phyloP scores from a whole-genome alignment of 306 rosid genomes.

The Psophocarpus tetragonolobus region DNA sequence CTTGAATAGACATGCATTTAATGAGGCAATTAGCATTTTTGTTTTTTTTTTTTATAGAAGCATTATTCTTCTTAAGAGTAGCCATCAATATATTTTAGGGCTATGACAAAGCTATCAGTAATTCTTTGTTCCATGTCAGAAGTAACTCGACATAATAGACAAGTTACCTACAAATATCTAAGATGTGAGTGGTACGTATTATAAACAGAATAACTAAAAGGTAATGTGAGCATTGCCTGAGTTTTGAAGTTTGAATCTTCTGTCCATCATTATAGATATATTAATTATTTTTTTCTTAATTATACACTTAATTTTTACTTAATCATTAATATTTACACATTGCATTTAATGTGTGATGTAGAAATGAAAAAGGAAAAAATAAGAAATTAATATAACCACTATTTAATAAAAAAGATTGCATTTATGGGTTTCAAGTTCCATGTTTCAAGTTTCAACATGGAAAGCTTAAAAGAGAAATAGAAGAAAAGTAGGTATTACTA shows the following conservation, averaged over 20 bases:
- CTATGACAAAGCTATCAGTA: background rate
- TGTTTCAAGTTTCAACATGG: too few species aligned
- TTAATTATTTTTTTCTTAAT: background rate
- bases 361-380: too few species aligned
- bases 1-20: background rate
- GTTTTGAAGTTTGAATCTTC: constrained; percentile 3
- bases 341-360: too few species aligned
- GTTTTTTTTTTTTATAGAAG: too few species aligned
- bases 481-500: too few species aligned
- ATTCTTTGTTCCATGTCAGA: background rate
- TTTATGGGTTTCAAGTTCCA: too few species aligned
- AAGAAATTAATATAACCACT: too few species aligned
- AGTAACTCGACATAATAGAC: too few species aligned
- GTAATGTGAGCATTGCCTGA: background rate
- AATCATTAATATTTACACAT: too few species aligned
- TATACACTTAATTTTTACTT: too few species aligned
- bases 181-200: background rate
- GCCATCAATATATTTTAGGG: background rate
- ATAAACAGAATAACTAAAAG: background rate
- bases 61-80: background rate
- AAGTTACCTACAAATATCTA: background rate
- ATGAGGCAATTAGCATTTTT: background rate
- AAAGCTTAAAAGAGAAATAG: too few species aligned
- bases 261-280: background rate
- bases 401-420: too few species aligned